A percentile compares a stretch with the other conserved stretches of the same genome.
phyloP scores from a whole-genome alignment of 768 basidiomycete species.

The Leucocoprinus leucothites region DNA sequence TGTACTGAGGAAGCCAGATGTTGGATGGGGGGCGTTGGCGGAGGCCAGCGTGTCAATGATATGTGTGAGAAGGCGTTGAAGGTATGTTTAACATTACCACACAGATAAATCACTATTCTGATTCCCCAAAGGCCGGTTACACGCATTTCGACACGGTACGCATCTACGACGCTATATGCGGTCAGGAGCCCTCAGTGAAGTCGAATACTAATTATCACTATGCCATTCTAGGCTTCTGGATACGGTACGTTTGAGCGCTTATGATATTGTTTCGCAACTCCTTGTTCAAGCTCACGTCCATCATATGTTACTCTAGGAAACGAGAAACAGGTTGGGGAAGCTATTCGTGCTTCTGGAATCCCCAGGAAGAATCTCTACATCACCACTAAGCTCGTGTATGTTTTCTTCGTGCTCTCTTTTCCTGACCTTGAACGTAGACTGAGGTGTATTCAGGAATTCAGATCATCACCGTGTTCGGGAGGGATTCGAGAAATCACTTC shows the following conservation, averaged over 20 bases:
- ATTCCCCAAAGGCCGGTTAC: constrained; percentile 35
- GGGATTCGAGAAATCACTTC: constrained; percentile 34
- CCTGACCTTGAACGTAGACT: not conserved
- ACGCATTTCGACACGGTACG: constrained; percentile 42
- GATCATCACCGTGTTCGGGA: constrained; percentile 32
- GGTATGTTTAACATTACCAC: constrained; percentile 14
- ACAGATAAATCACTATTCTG: not conserved
- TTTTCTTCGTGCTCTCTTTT: not conserved
- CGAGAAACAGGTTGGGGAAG: constrained; percentile 43
- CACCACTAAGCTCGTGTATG: constrained; percentile 47
- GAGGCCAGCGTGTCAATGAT: constrained; percentile 36
- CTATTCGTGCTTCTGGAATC: constrained; percentile 42
- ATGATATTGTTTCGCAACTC: not conserved
- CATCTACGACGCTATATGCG: no score
- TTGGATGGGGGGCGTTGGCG: constrained; percentile 36
- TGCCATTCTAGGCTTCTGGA: constrained; percentile 22
- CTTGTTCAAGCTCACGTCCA: not conserved
- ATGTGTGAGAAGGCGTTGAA: constrained; percentile 34
- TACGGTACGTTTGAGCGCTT: constrained; percentile 19
- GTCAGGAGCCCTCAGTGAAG: not conserved
- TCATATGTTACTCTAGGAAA: constrained; percentile 24
- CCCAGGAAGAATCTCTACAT: constrained; percentile 44
- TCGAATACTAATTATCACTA: not conserved
- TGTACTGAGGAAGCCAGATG: constrained; percentile 19
- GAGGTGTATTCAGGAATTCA: constrained; percentile 11